A percentile compares a stretch with the other conserved stretches of the same genome.
These are phyloP conservation scores for Aureobasidium sp. DNA, from an alignment of 2,329 filamentous ascomycete species.

Conservation along the genomic window DNA sequence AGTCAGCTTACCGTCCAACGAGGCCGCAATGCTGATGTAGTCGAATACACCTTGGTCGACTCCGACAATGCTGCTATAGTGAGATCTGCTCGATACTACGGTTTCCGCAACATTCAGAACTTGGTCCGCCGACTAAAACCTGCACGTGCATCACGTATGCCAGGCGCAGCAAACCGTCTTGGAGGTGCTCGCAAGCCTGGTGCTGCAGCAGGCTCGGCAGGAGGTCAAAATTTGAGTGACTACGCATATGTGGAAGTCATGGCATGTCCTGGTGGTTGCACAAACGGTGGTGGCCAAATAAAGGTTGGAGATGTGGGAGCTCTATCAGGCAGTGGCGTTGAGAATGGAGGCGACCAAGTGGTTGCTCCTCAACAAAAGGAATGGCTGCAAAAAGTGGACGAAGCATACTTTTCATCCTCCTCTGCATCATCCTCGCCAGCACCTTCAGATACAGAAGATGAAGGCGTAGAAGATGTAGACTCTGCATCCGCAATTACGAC, in stretches of 20 bases:
- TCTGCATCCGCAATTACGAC: background rate
- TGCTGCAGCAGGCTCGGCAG: slow-evolving; percentile 28
- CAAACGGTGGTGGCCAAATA: slow-evolving; percentile 93
- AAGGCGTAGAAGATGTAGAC: slow-evolving; percentile 11
- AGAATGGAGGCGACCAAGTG: slow-evolving; percentile 27
- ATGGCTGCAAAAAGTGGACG: slow-evolving; percentile 65
- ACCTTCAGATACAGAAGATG: slow-evolving; percentile 22
- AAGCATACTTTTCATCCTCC: slow-evolving; percentile 24
- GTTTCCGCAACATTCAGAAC: slow-evolving; percentile 97
- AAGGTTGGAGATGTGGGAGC: slow-evolving; percentile 69
- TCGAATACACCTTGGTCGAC: slow-evolving; percentile 67
- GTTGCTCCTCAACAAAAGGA: slow-evolving; percentile 14
- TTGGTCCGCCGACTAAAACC: slow-evolving; percentile 85
- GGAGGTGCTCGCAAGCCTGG: slow-evolving; percentile 47
- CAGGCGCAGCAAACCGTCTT: slow-evolving; percentile 56
- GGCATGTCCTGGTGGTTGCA: slow-evolving; percentile 98
- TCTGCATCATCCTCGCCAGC: slow-evolving; percentile 12
- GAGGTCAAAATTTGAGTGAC: slow-evolving; percentile 39
- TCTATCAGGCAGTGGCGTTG: slow-evolving; percentile 28
- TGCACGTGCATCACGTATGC: slow-evolving; percentile 65
- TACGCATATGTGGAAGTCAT: slow-evolving; percentile 97
- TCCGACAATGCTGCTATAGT: slow-evolving; percentile 44
- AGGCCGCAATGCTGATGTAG: slow-evolving; percentile 83
- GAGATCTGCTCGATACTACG: slow-evolving; percentile 85
- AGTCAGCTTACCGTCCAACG: slow-evolving; percentile 62